phyloP scores from a whole-genome alignment of 1,139 yeast species.

The Candida glucosophila region DNA sequence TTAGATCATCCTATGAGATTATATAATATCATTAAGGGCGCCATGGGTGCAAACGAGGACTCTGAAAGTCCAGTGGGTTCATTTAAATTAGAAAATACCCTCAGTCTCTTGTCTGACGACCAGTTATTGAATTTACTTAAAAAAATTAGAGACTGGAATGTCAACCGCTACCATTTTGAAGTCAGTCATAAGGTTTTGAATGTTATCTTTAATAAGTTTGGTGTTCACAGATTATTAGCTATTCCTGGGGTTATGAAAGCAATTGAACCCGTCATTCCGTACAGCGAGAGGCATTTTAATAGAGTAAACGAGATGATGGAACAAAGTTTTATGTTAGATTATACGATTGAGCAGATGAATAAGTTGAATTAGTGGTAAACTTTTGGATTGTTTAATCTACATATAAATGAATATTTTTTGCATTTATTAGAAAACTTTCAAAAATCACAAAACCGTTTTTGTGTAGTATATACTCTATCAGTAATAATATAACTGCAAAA shows the following conservation, averaged over 20 bases:
- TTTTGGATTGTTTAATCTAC: no score
- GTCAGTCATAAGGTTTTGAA: constrained; percentile 71
- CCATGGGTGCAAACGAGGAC: constrained; percentile 39
- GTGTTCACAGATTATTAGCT: constrained; percentile 47
- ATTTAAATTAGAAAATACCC: constrained; percentile 53
- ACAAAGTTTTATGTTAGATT: constrained; percentile 78
- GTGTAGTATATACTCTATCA: no score
- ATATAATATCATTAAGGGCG: constrained; percentile 57
- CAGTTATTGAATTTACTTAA: constrained; percentile 55
- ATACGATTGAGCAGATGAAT: constrained; percentile 73
- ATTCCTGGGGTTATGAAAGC: constrained; percentile 60
- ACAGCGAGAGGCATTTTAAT: constrained; percentile 74
- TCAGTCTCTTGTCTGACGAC: constrained; percentile 48
- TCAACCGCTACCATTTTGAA: constrained; percentile 72
- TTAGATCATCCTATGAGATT: constrained; percentile 82
- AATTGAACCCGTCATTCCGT: constrained; percentile 73
- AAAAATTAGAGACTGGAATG: constrained; percentile 90
- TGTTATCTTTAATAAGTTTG: constrained; percentile 50
- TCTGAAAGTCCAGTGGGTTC: constrained; percentile 50
- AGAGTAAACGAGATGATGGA: constrained; percentile 76
- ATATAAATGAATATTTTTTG: no score
- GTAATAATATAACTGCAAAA: no score
- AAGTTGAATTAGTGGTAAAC: constrained; percentile 13
- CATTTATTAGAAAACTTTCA: no score
- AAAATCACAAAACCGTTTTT: no score